phyloP scores from a whole-genome alignment of 345 rosid genomes.

The Streptanthus diversifolius region DNA sequence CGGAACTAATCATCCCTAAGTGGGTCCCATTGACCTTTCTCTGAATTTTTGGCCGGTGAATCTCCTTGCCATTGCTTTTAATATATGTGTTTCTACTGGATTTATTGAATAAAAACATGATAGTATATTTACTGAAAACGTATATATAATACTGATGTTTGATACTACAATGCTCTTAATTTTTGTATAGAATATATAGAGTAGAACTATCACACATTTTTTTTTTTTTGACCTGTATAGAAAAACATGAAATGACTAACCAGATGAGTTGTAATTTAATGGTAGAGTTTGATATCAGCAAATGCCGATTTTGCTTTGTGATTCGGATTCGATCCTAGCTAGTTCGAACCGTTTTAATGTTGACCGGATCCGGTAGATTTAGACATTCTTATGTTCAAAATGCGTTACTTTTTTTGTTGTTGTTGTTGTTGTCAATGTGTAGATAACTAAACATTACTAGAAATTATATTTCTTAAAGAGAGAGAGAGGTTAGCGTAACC shows the following conservation, averaged over 20 bases:
- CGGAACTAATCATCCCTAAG: conserved; percentile 54
- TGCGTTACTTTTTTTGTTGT: too few species aligned
- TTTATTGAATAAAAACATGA: not conserved
- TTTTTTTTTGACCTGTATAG: too few species aligned
- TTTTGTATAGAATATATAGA: not conserved
- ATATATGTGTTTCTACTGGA: not conserved
- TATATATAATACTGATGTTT: not conserved
- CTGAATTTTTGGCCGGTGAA: conserved; percentile 31
- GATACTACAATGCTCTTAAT: not conserved
- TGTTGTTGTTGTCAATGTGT: too few species aligned
- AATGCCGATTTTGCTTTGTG: too few species aligned
- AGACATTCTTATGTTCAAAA: not conserved
- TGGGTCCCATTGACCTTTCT: conserved; percentile 47
- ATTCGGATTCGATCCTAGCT: not conserved
- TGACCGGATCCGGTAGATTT: not conserved
- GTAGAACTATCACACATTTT: too few species aligned
- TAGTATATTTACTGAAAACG: not conserved
- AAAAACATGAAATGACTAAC: too few species aligned
- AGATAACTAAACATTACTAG: not conserved
- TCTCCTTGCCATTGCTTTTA: not conserved
- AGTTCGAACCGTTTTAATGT: not conserved
- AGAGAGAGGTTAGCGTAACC: conserved; percentile 22
- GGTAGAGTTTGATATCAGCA: too few species aligned
- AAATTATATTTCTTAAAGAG: not conserved
- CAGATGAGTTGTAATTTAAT: too few species aligned